Evolutionary conservation across 495 filamentous ascomycete species (phyloP).

Genomic region (Haplographium delicatum): DNA sequence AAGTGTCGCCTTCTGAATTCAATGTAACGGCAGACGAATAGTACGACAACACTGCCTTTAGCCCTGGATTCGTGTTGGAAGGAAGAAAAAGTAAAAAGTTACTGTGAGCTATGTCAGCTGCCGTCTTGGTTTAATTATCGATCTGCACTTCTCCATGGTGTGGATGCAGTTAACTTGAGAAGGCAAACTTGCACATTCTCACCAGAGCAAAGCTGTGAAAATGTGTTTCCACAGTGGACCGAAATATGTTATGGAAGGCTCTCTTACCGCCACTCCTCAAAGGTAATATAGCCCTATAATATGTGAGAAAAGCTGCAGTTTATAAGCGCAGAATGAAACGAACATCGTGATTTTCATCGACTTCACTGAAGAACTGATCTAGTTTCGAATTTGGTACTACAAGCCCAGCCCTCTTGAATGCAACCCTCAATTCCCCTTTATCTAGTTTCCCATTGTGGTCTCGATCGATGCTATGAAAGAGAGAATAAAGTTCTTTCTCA

Average conservation of each 20-base stretch:
- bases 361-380: conserved; percentile 79
- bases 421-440: conserved; percentile 71
- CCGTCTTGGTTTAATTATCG: too few relatives aligned
- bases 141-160: too few relatives aligned
- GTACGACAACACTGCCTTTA: conserved; percentile 86
- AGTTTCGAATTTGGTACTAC: conserved; percentile 71
- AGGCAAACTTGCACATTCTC: too few relatives aligned
- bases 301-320: not conserved
- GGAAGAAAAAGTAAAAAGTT: conserved; percentile 96
- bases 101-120: conserved; percentile 38
- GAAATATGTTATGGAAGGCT: too few relatives aligned
- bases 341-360: conserved; percentile 83
- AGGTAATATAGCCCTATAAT: conserved; percentile 68
- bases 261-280: conserved; percentile 96
- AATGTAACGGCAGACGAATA: conserved; percentile 87
- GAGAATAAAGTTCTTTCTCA: conserved; percentile 69
- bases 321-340: conserved; percentile 17
- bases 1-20: conserved; percentile 90
- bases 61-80: conserved; percentile 51
- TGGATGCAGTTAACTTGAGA: too few relatives aligned
- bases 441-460: conserved; percentile 86
- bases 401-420: conserved; percentile 74
- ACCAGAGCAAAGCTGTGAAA: too few relatives aligned
- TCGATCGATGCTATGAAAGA: conserved; percentile 85
- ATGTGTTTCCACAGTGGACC: too few relatives aligned